Conservation (phyloP, 2,329 filamentous ascomycete genomes). For the Ophiocordyceps camponoti-leonardi region DNA sequence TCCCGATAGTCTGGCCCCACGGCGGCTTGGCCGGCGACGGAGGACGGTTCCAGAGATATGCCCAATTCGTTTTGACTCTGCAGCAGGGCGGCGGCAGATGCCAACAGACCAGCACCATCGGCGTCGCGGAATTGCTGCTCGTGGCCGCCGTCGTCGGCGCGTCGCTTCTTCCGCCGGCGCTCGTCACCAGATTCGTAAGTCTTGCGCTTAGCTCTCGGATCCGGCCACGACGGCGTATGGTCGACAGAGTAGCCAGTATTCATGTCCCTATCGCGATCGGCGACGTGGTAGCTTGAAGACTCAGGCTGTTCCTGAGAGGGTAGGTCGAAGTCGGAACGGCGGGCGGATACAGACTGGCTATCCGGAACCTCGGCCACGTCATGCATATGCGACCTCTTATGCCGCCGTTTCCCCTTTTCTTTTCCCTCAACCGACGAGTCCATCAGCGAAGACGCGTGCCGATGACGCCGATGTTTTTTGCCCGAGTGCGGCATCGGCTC, state of each 20-base stretch:
- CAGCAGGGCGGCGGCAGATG: slow-evolving; percentile 3
- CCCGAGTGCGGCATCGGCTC: slow-evolving; percentile 5
- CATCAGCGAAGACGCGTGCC: neutral
- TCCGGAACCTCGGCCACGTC: neutral
- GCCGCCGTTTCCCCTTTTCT: neutral
- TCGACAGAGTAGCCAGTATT: neutral
- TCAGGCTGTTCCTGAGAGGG: neutral
- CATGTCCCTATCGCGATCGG: neutral
- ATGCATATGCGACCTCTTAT: neutral
- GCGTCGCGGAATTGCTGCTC: slow-evolving; percentile 1
- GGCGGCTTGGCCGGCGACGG: slow-evolving; percentile 6
- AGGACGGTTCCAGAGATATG: neutral
- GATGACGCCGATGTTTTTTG: neutral
- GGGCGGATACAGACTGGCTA: neutral
- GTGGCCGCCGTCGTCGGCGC: slow-evolving; percentile 7
- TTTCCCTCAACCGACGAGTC: neutral
- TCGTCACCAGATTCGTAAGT: slow-evolving; percentile 11
- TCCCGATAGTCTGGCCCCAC: slow-evolving; percentile 6
- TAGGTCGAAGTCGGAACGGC: neutral
- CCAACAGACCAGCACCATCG: neutral
- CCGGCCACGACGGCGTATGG: neutral
- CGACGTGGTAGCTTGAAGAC: neutral
- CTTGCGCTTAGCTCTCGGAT: slow-evolving; percentile 16
- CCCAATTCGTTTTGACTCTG: slow-evolving; percentile 1
- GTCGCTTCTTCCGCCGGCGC: slow-evolving; percentile 17